Evolutionary conservation across 768 basidiomycete species (phyloP), one percentile per base, ranked within the genome.

Genomic region (Phlebiopsis flavidoalba): DNA sequence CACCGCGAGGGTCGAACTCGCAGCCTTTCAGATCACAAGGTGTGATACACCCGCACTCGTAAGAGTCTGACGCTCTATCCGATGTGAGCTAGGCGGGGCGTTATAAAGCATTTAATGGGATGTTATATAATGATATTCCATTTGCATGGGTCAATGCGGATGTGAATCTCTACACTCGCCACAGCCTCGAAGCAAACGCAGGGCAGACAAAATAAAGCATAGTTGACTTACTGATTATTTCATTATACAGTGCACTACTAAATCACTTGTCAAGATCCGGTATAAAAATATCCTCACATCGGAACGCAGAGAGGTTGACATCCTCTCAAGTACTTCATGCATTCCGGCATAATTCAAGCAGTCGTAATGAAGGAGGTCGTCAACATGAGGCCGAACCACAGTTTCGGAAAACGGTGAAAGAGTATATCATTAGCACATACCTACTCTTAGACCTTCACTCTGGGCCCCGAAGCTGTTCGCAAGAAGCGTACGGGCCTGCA

Each of bases 1-100:
- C 80, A 81, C 81, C 80, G 80, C 79, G 80, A 79, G 81, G 79
- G 80, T 81, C 80, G 80, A 81, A 82, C 81, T 79, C 80, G 80
- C 79, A 81, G 79, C 80, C 81, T 82, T n/a, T 81, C 79, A 80
- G 80, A 80, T 80, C 53, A 19, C 63, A 54, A 31, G 31, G 53
- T 55, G 54, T 21, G 14, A 21, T 17, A 57, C 50, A 53, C 57
- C 62, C 65, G 63, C 62, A 58, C 62, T 63, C 67, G 37, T 79
- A 80, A 80, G 77, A 80, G 79, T 80, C 79, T 80, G 78, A 81
- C 79, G 79, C 79, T 80, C 80, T 80, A 81, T 81, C 79, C 80
- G 79, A 80, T 80, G n/a, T 80, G 79, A 80, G 79, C 79, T 80
- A 80, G 79, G 80, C 79, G 79, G n/a, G 79, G 79, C 79, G 46